Percentiles rank a stretch among this genome's conserved stretches.
These are phyloP conservation scores for Saturnispora mendoncae DNA, from an alignment of 805 yeast genomes.

Conservation along the genomic window DNA sequence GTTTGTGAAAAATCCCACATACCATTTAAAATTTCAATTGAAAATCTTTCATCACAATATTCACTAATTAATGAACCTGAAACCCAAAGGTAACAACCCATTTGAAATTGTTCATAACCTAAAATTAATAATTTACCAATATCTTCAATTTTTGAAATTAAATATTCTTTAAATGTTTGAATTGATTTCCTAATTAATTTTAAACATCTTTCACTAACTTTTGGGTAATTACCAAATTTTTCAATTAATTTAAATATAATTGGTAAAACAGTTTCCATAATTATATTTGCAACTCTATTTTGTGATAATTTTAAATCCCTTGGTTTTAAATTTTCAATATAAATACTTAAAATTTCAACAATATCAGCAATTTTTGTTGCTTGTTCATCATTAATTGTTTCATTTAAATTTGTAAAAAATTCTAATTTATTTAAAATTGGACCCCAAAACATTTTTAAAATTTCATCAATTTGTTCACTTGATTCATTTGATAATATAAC, in stretches of 20 bases:
- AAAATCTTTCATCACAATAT: constrained; percentile 43
- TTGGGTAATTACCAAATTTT: constrained; percentile 48
- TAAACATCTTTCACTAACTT: constrained; percentile 65
- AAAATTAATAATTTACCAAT: constrained; percentile 58
- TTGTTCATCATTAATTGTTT: constrained; percentile 29
- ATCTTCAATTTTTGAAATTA: constrained; percentile 51
- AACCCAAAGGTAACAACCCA: constrained; percentile 85
- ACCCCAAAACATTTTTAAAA: constrained; percentile 53
- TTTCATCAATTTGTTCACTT: constrained; percentile 36
- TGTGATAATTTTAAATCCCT: constrained; percentile 27
- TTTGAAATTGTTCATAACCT: constrained; percentile 60
- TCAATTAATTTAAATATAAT: constrained; percentile 38
- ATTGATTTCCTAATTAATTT: constrained; percentile 60
- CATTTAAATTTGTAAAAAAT: constrained; percentile 11
- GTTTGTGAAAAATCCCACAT: constrained; percentile 65
- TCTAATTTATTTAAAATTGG: constrained; percentile 44
- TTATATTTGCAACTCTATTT: constrained; percentile 35
- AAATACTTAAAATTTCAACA: constrained; percentile 58
- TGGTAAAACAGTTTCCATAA: constrained; percentile 53
- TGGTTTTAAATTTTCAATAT: constrained; percentile 49
- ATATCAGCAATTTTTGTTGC: constrained; percentile 55
- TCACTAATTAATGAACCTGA: constrained; percentile 76
- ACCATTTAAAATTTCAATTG: constrained; percentile 27
- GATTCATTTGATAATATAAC: constrained; percentile 9
- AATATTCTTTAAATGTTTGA: constrained; percentile 49